Evolutionary conservation across 805 yeast species (phyloP).

Genomic region (Isabelozyma heimii): DNA sequence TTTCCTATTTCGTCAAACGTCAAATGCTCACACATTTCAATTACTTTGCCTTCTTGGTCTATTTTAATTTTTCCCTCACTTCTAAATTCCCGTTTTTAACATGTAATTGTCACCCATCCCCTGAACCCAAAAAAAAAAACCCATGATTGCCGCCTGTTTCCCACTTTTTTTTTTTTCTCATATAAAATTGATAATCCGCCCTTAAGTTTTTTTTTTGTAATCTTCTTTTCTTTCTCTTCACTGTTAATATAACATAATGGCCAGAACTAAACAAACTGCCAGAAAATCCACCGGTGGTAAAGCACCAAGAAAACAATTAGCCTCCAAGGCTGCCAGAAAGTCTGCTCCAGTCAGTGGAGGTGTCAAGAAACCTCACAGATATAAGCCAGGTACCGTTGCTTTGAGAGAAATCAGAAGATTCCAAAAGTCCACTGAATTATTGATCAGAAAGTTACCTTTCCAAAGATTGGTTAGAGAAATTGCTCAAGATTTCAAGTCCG

Average conservation of each 20-base stretch:
- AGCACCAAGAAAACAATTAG: slow-evolving; percentile 92
- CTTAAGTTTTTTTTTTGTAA: background rate
- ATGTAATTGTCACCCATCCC: background rate
- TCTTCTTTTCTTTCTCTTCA: slow-evolving; percentile 1
- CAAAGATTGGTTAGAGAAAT: slow-evolving; percentile 96
- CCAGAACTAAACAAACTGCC: slow-evolving; percentile 92
- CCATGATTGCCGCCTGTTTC: background rate
- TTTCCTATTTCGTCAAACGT: background rate
- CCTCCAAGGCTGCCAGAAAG: slow-evolving; percentile 91
- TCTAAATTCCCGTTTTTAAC: background rate
- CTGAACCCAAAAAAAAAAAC: too few relatives aligned
- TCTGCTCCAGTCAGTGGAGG: slow-evolving; percentile 91
- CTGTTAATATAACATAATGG: slow-evolving; percentile 50
- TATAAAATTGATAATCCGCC: background rate
- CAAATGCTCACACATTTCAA: background rate
- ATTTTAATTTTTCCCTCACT: background rate
- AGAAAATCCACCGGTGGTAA: slow-evolving; percentile 96
- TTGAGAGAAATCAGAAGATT: slow-evolving; percentile 96
- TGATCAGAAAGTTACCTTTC: slow-evolving; percentile 95
- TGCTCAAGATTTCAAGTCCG: slow-evolving; percentile 91
- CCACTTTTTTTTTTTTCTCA: background rate
- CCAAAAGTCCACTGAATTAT: slow-evolving; percentile 92
- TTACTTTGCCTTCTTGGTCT: background rate
- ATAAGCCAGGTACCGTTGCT: slow-evolving; percentile 97
- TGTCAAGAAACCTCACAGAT: slow-evolving; percentile 94